Conservation (phyloP, 805 yeast species). For the Wickerhamomyces kurtzmanii region DNA sequence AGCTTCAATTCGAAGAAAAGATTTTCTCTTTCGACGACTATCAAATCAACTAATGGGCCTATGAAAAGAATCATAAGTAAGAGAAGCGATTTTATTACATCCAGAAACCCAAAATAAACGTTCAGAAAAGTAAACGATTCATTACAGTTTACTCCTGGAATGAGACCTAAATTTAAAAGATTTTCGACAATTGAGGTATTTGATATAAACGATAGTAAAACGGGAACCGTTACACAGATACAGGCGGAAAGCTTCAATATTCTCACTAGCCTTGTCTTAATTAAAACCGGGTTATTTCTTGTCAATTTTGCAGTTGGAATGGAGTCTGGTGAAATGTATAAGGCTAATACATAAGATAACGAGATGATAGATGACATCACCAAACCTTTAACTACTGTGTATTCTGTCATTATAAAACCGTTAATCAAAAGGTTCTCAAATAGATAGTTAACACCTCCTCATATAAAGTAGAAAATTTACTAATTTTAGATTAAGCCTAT, state of each 20-base stretch:
- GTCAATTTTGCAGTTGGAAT: conserved; percentile 11
- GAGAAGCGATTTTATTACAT: conserved; percentile 11
- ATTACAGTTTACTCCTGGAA: conserved; percentile 21
- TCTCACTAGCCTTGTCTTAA: conserved; percentile 29
- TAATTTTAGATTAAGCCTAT: background rate
- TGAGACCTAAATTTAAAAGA: conserved; percentile 20
- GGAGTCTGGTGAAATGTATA: conserved; percentile 19
- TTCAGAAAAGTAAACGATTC: conserved; percentile 1
- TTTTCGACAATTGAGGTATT: conserved; percentile 3
- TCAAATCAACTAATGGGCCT: conserved; percentile 35
- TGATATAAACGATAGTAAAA: conserved; percentile 2
- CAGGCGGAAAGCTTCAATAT: too few relatives aligned
- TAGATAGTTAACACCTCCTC: background rate
- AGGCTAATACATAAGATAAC: conserved; percentile 32
- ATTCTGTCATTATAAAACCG: conserved; percentile 1
- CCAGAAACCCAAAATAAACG: conserved; percentile 6
- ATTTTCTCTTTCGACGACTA: conserved; percentile 14
- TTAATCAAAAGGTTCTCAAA: conserved; percentile 1
- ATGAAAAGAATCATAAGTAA: conserved; percentile 31
- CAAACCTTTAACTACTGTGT: conserved; percentile 7
- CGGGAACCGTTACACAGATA: conserved; percentile 5
- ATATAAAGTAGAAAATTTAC: background rate
- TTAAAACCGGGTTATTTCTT: conserved; percentile 34
- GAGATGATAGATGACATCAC: conserved; percentile 26
- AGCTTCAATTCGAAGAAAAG: conserved; percentile 11